Percentiles rank a stretch among this genome's conserved stretches.
Evolutionary conservation across 345 rosid species (phyloP).

Genomic region (Sisymbrium irio): DNA sequence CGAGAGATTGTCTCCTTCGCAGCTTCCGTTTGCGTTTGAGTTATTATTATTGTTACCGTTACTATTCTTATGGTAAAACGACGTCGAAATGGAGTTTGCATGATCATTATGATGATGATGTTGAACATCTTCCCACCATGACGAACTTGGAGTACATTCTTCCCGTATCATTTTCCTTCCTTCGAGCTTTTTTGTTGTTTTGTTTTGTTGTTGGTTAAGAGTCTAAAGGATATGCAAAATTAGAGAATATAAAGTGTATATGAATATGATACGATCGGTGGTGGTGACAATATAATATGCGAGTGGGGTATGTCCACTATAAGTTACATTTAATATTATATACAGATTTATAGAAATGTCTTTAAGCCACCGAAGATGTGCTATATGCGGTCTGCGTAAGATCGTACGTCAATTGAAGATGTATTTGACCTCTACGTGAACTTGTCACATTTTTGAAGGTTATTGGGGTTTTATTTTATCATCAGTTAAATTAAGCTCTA

Average conservation of each 20-base stretch:
- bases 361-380: slow-evolving; percentile 28
- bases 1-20: slow-evolving; percentile 66
- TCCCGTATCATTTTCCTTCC: slow-evolving; percentile 38
- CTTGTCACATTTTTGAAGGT: neutral
- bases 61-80: slow-evolving; percentile 27
- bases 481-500: neutral
- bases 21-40: slow-evolving; percentile 41
- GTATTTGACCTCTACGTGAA: slow-evolving; percentile 29
- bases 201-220: slow-evolving; percentile 13
- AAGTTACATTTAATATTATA: slow-evolving; percentile 38
- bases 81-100: slow-evolving; percentile 46
- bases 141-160: slow-evolving; percentile 45
- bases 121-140: slow-evolving; percentile 65
- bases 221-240: slow-evolving; percentile 22
- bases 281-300: slow-evolving; percentile 59
- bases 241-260: slow-evolving; percentile 42
- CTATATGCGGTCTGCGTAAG: slow-evolving; percentile 40
- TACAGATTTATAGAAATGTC: slow-evolving; percentile 21
- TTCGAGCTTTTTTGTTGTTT: neutral
- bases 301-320: slow-evolving; percentile 58
- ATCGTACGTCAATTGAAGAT: slow-evolving; percentile 33
- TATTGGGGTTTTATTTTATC: neutral
- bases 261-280: slow-evolving; percentile 34
- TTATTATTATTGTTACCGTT: neutral
- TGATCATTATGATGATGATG: slow-evolving; percentile 42